Evolutionary conservation across 2,329 filamentous ascomycete genomes (phyloP).

Genomic region (Fusarium sp.): DNA sequence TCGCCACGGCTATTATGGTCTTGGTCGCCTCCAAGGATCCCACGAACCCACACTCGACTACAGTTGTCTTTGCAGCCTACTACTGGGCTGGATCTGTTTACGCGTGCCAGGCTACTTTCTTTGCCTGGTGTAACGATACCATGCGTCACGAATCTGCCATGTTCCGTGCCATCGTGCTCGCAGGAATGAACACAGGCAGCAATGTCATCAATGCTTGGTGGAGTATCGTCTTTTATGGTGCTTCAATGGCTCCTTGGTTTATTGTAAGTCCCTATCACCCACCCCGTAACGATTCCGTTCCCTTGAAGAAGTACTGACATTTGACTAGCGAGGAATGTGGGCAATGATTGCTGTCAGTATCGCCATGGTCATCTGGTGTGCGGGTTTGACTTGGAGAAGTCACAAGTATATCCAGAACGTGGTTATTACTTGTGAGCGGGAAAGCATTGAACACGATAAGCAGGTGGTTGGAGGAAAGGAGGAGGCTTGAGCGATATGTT

Average conservation of each 20-base stretch:
- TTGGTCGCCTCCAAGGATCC: conserved; percentile 64
- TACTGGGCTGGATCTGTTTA: conserved; percentile 79
- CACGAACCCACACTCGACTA: conserved; percentile 57
- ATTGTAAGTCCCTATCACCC: conserved; percentile 60
- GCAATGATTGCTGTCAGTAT: conserved; percentile 77
- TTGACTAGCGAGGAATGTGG: conserved; percentile 73
- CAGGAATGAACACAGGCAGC: conserved; percentile 77
- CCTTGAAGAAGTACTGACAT: neutral
- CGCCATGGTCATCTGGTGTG: conserved; percentile 71
- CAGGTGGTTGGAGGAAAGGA: conserved; percentile 11
- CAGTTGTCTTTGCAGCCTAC: conserved; percentile 73
- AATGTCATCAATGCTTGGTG: conserved; percentile 81
- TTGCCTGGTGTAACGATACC: conserved; percentile 81
- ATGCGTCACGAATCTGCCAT: conserved; percentile 73
- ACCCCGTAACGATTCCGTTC: too few species aligned
- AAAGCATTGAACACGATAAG: conserved; percentile 25
- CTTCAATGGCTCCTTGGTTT: conserved; percentile 75
- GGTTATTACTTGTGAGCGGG: conserved; percentile 8
- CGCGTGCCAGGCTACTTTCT: conserved; percentile 80
- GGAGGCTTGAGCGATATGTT: neutral
- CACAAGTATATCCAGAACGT: conserved; percentile 17
- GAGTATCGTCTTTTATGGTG: conserved; percentile 78
- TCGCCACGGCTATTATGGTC: conserved; percentile 73
- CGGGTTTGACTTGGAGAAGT: conserved; percentile 59
- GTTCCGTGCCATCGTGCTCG: conserved; percentile 75